Evolutionary conservation across 192 early-diverging fungal species (phyloP), one percentile per base, ranked within the genome.

Genomic region (Mortierella alpina): DNA sequence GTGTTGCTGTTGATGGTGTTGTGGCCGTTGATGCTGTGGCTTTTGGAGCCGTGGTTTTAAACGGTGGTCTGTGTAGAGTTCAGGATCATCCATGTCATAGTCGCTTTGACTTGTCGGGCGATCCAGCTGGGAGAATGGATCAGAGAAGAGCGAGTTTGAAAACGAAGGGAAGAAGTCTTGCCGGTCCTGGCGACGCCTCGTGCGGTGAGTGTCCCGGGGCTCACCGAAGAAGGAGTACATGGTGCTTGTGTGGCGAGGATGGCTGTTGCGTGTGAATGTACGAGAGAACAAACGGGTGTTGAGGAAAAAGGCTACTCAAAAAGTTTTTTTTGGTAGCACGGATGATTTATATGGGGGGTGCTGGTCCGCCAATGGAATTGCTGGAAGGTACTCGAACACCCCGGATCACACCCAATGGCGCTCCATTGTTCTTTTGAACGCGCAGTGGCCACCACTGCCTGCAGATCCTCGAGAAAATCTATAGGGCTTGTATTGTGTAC

Each of bases 131-230:
- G 64, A 39, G 57, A 79, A 62, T 4, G 69, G 69, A 22, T 72
- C 68, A 18, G 47, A 41, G 47, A 72, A 66, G 18, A 69, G 50
- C 0, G 69, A 65, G 56, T 72, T 59, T 41, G 69, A 66, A 23
- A 72, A 79, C 31, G 56, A 53, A 14, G 76, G 76, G n/a, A 79
- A 79, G 46, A 67, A 79, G 22, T 79, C 54, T 42, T 67, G 55
- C 11, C 69, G 76, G 48, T 64, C 52, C 42, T 66, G 63, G 9
- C 45, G 50, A 10, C 63, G 68, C 10, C 50, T 58, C 11, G 46
- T 14, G 6, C 46, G 42, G 6, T 42, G 57, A 17, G n/a, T 31
- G 5, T 23, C 22, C 3, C 65, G 64, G 7, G 73, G 73, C 20
- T 75, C 73, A 17, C 20, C 17, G 42, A 75, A 75, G 20, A 74